Evolutionary conservation across 2,329 filamentous ascomycete genomes (phyloP).

Genomic region (Ascochyta koolunga): DNA sequence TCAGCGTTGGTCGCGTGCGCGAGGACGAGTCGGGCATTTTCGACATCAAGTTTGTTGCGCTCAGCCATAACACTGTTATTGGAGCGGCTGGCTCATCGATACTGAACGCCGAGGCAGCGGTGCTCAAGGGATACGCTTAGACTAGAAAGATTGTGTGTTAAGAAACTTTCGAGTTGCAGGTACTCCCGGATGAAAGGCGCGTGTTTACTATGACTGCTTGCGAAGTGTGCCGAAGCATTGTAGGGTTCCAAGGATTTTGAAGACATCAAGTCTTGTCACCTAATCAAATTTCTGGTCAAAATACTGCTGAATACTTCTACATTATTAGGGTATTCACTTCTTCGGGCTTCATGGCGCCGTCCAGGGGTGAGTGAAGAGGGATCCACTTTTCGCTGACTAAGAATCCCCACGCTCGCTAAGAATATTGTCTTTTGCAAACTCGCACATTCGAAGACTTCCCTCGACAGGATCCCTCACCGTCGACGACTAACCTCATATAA

Average conservation of each 20-base stretch:
- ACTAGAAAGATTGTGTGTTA: not conserved
- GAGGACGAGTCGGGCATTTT: constrained; percentile 89
- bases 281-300: too few species aligned
- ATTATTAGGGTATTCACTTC: too few species aligned
- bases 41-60: constrained; percentile 90
- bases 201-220: too few species aligned
- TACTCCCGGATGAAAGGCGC: too few species aligned
- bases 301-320: too few species aligned
- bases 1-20: constrained; percentile 85
- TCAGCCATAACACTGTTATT: constrained; percentile 92
- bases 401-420: constrained; percentile 14
- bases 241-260: too few species aligned
- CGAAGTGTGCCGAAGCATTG: too few species aligned
- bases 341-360: not conserved
- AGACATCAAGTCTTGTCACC: too few species aligned
- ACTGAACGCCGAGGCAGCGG: constrained; percentile 88
- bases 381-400: constrained; percentile 4
- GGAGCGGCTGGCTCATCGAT: constrained; percentile 96
- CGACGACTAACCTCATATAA: constrained; percentile 47
- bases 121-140: constrained; percentile 80
- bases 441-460: constrained; percentile 16
- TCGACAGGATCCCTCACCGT: constrained; percentile 40
- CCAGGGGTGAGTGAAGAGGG: not conserved
- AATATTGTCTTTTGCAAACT: constrained; percentile 7
- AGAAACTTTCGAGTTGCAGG: not conserved